These are phyloP conservation scores for Xylariaceae sp. DNA, from an alignment of 2,329 filamentous ascomycete species.

Conservation along the genomic window DNA sequence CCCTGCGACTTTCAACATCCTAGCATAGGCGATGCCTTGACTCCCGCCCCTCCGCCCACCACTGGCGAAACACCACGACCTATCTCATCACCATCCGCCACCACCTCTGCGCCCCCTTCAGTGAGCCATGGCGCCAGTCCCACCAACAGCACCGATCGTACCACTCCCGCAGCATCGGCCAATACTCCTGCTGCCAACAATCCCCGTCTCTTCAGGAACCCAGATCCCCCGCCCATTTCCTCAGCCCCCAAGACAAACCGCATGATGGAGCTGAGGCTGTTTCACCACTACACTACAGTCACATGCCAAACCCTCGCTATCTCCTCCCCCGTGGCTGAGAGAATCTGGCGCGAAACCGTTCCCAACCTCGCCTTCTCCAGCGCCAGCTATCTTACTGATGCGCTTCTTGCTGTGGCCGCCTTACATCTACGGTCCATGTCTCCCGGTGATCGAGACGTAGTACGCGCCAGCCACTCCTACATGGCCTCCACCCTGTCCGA, in stretches of 20 bases:
- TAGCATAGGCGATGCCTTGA: conserved; percentile 42
- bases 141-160: conserved; percentile 23
- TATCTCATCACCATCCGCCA: conserved; percentile 22
- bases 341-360: conserved; percentile 58
- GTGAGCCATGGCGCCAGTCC: conserved; percentile 28
- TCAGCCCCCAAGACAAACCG: conserved; percentile 39
- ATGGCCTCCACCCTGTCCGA: conserved; percentile 60
- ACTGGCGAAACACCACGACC: conserved; percentile 30
- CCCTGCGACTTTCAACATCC: conserved; percentile 61
- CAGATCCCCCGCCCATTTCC: conserved; percentile 33
- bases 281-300: conserved; percentile 61
- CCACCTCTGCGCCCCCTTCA: conserved; percentile 20
- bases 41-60: conserved; percentile 24
- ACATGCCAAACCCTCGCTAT: conserved; percentile 58
- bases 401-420: conserved; percentile 60
- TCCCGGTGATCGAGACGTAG: conserved; percentile 56
- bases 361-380: conserved; percentile 59
- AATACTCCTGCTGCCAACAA: conserved; percentile 29
- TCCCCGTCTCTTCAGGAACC: conserved; percentile 31
- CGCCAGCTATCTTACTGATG: conserved; percentile 57
- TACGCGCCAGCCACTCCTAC: conserved; percentile 61
- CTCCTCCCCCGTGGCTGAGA: conserved; percentile 46
- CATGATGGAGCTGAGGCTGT: conserved; percentile 57
- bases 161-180: conserved; percentile 22
- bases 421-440: conserved; percentile 55